These are phyloP conservation scores for Neospora caninum DNA, from an alignment of 169 alveolate species.

Conservation along the genomic window DNA sequence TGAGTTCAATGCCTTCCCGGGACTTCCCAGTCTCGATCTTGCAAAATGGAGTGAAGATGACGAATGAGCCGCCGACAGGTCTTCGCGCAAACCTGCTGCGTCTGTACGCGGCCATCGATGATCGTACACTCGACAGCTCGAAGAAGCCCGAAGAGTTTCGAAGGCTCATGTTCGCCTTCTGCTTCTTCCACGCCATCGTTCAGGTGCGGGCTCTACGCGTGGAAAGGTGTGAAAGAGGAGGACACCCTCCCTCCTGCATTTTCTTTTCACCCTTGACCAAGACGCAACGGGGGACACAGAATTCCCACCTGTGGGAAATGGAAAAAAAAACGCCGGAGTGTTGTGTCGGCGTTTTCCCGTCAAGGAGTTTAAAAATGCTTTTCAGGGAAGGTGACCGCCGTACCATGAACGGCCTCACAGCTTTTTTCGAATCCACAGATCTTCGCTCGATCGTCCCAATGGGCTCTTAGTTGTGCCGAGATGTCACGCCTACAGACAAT, in stretches of 20 bases:
- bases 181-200: slow-evolving; percentile 96
- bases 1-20: slow-evolving; percentile 91
- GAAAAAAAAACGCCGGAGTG: too few species aligned
- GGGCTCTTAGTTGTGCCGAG: slow-evolving; percentile 62
- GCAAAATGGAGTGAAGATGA: slow-evolving; percentile 92
- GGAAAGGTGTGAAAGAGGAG: not conserved
- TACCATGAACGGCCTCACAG: too few species aligned
- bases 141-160: slow-evolving; percentile 88
- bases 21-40: slow-evolving; percentile 83
- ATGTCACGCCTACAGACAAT: slow-evolving; percentile 15
- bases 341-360: too few species aligned
- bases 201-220: slow-evolving; percentile 79
- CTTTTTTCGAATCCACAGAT: too few species aligned
- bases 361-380: too few species aligned
- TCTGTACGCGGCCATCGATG: slow-evolving; percentile 57
- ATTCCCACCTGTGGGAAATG: not conserved
- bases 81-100: slow-evolving; percentile 88
- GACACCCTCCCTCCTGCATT: not conserved
- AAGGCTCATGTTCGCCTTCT: slow-evolving; percentile 90
- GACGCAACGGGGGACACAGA: too few species aligned
- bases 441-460: too few species aligned
- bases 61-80: slow-evolving; percentile 96
- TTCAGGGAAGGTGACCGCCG: too few species aligned
- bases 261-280: not conserved
- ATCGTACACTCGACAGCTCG: slow-evolving; percentile 74